A percentile compares a stretch with the other conserved stretches of the same genome.
Conservation (phyloP, 2,329 filamentous ascomycete genomes). For the Juglanconis oblonga region DNA sequence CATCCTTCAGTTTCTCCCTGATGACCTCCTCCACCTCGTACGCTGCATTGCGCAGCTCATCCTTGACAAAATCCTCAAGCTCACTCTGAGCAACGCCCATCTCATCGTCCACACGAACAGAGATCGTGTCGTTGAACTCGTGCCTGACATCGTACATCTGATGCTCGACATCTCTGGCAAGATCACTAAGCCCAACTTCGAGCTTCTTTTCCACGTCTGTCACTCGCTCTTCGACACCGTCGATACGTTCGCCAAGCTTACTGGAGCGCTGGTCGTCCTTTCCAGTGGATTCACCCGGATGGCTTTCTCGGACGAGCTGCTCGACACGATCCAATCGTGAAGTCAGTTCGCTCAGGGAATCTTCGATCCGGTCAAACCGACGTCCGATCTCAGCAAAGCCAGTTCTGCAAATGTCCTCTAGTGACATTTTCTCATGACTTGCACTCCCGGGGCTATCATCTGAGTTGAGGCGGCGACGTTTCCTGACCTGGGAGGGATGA, state of each 20-base stretch:
- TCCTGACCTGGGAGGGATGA: conserved; percentile 3
- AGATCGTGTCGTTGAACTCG: conserved; percentile 10
- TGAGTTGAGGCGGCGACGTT: conserved; percentile 10
- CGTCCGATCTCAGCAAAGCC: conserved; percentile 15
- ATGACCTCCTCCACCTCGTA: conserved; percentile 15
- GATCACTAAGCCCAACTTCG: conserved; percentile 9
- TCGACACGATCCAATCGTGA: conserved; percentile 10
- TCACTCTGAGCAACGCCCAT: conserved; percentile 15
- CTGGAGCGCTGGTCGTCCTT: neutral
- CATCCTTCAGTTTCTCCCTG: conserved; percentile 10
- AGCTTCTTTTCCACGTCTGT: conserved; percentile 7
- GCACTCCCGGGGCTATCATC: neutral
- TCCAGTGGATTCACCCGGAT: neutral
- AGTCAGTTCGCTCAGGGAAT: neutral
- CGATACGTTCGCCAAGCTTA: conserved; percentile 7
- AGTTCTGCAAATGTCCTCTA: conserved; percentile 15
- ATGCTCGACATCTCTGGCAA: conserved; percentile 6
- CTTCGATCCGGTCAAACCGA: conserved; percentile 15
- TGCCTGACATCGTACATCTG: conserved; percentile 11
- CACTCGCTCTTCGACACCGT: conserved; percentile 8
- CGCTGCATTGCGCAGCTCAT: conserved; percentile 13
- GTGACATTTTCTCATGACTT: neutral
- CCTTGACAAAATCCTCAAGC: conserved; percentile 15
- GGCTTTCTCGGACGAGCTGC: neutral
- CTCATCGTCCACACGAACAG: conserved; percentile 15